Conservation (phyloP, 768 basidiomycete species). For the Boletus rubropictus region DNA sequence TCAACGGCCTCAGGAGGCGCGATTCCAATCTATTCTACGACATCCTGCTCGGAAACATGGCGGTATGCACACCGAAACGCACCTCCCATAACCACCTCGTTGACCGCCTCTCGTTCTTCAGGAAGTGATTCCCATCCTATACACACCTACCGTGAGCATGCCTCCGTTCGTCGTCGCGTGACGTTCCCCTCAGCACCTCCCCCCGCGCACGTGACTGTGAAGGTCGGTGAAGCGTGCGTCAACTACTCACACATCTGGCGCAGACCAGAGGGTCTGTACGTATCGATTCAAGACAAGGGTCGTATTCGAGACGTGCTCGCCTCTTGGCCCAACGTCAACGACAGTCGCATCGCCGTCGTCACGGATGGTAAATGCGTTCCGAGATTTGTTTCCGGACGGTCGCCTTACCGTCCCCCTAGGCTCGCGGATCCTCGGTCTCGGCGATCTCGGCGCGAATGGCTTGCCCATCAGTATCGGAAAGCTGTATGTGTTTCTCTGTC, state of each 20-base stretch:
- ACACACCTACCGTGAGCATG: slow-evolving; percentile 60
- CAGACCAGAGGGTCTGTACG: slow-evolving; percentile 52
- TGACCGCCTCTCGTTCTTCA: slow-evolving; percentile 7
- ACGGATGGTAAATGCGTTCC: slow-evolving; percentile 50
- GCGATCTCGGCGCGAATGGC: slow-evolving; percentile 38
- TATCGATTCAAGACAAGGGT: slow-evolving; percentile 65
- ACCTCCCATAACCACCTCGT: not conserved
- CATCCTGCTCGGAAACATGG: slow-evolving; percentile 54
- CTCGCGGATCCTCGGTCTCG: slow-evolving; percentile 70
- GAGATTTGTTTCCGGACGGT: not conserved
- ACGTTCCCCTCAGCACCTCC: slow-evolving; percentile 15
- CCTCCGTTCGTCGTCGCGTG: slow-evolving; percentile 4
- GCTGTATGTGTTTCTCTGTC: slow-evolving; percentile 39
- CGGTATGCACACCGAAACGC: slow-evolving; percentile 31
- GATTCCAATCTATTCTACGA: slow-evolving; percentile 64
- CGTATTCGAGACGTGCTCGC: slow-evolving; percentile 52
- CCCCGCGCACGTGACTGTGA: not conserved
- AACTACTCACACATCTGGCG: slow-evolving; percentile 69
- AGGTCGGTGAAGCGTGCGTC: slow-evolving; percentile 66
- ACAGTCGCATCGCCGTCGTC: slow-evolving; percentile 65
- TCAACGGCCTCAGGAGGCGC: slow-evolving; percentile 56
- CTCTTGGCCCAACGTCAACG: slow-evolving; percentile 42
- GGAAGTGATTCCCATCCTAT: slow-evolving; percentile 63
- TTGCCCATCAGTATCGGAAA: slow-evolving; percentile 65
- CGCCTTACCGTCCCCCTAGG: slow-evolving; percentile 25